Conservation (phyloP, 169 alveolate species). For the Plasmodium inui region DNA sequence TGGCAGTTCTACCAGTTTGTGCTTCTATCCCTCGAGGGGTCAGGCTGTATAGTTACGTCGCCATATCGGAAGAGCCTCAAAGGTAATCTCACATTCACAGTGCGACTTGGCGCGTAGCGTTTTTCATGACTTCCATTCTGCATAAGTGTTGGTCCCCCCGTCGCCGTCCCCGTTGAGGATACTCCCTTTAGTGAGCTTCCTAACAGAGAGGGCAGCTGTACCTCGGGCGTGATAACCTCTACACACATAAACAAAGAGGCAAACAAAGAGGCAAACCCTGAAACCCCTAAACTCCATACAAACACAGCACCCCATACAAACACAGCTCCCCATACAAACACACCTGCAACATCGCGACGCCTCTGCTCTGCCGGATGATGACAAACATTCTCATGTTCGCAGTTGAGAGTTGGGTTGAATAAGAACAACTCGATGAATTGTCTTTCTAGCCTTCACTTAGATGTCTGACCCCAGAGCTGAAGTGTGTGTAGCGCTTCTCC, state of each 20-base stretch:
- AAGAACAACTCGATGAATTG: slow-evolving; percentile 23
- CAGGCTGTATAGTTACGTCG: neutral
- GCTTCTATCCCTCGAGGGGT: neutral
- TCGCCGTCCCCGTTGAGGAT: neutral
- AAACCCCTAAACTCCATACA: too few species aligned
- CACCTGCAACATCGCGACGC: neutral
- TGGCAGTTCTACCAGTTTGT: neutral
- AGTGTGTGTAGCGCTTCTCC: neutral
- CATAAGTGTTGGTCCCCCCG: neutral
- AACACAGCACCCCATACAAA: too few species aligned
- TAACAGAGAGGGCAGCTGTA: neutral
- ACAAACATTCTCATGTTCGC: slow-evolving; percentile 70
- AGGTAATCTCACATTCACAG: neutral
- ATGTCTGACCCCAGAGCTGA: slow-evolving; percentile 47
- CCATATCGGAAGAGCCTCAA: neutral
- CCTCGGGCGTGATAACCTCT: neutral
- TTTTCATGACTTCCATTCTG: neutral
- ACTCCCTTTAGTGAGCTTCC: neutral
- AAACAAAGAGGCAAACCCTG: too few species aligned
- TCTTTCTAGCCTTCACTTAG: slow-evolving; percentile 73
- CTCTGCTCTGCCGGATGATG: slow-evolving; percentile 25
- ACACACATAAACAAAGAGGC: too few species aligned
- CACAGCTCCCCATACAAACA: too few species aligned
- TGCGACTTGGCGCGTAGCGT: neutral
- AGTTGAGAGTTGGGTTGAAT: slow-evolving; percentile 34